phyloP scores from a whole-genome alignment of 2,329 filamentous ascomycete species.

The Elsinoe batatas region DNA sequence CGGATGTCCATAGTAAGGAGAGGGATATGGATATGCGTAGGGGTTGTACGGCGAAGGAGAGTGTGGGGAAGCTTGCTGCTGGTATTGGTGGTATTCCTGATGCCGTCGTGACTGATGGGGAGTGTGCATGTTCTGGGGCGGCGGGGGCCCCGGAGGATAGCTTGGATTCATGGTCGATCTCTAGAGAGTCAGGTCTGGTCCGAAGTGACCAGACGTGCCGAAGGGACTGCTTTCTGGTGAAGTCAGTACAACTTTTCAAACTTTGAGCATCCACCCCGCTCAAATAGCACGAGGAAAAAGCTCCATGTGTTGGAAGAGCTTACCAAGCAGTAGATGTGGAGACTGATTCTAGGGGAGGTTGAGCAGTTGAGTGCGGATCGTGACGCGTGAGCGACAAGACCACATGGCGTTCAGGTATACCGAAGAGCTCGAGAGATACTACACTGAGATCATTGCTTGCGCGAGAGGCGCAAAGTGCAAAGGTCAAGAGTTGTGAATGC shows the following conservation, averaged over 20 bases:
- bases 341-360: neutral
- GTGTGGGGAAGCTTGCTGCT: conserved; percentile 28
- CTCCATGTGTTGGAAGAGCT: neutral
- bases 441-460: too few species aligned
- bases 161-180: conserved; percentile 67
- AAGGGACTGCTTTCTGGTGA: neutral
- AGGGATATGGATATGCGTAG: conserved; percentile 29
- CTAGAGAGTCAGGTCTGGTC: conserved; percentile 11
- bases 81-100: conserved; percentile 31
- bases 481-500: neutral
- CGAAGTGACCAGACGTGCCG: conserved; percentile 11
- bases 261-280: neutral
- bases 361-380: conserved; percentile 3
- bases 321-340: neutral
- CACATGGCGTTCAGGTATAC: conserved; percentile 1
- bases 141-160: conserved; percentile 58
- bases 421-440: neutral
- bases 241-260: neutral
- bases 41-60: conserved; percentile 30
- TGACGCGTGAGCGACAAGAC: conserved; percentile 4
- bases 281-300: too few species aligned
- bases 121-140: conserved; percentile 33
- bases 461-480: neutral
- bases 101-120: conserved; percentile 30
- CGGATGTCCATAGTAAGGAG: conserved; percentile 32